Conservation (phyloP, 2,329 filamentous ascomycete species). For the Aureobasidium mangrovei region DNA sequence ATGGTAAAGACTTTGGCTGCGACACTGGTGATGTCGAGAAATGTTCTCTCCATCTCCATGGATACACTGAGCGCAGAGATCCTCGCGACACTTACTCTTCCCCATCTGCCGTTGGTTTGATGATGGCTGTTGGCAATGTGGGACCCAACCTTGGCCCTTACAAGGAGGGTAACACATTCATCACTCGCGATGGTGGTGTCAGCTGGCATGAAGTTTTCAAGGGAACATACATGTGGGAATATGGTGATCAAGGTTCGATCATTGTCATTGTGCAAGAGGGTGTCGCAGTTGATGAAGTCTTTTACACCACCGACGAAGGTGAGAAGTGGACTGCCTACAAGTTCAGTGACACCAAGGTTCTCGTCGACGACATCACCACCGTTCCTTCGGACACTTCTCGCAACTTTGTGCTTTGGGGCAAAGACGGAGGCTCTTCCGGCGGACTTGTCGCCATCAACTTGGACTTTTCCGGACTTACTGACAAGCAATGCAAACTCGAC, state of each 20-base stretch:
- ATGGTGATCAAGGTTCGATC: conserved; percentile 88
- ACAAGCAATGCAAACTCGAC: conserved; percentile 58
- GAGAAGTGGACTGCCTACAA: conserved; percentile 65
- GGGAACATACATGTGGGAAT: conserved; percentile 86
- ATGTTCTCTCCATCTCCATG: conserved; percentile 86
- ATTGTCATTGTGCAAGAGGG: conserved; percentile 75
- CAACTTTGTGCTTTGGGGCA: conserved; percentile 87
- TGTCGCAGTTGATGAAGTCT: conserved; percentile 56
- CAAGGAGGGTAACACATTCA: conserved; percentile 77
- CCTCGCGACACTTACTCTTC: conserved; percentile 81
- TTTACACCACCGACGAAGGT: conserved; percentile 76
- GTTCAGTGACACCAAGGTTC: conserved; percentile 60
- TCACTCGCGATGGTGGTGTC: conserved; percentile 84
- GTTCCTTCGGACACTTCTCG: conserved; percentile 80
- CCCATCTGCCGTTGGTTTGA: conserved; percentile 75
- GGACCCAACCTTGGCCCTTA: conserved; percentile 59
- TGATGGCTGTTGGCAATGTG: conserved; percentile 89
- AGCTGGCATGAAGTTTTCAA: conserved; percentile 80
- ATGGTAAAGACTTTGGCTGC: conserved; percentile 66
- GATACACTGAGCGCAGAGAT: conserved; percentile 84
- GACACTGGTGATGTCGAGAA: conserved; percentile 48
- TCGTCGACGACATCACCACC: conserved; percentile 74
- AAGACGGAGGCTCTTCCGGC: conserved; percentile 50
- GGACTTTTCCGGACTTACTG: conserved; percentile 76
- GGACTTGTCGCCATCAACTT: conserved; percentile 68